These are phyloP conservation scores for Dothistroma pini DNA, from an alignment of 2,329 filamentous ascomycete genomes.

Conservation along the genomic window DNA sequence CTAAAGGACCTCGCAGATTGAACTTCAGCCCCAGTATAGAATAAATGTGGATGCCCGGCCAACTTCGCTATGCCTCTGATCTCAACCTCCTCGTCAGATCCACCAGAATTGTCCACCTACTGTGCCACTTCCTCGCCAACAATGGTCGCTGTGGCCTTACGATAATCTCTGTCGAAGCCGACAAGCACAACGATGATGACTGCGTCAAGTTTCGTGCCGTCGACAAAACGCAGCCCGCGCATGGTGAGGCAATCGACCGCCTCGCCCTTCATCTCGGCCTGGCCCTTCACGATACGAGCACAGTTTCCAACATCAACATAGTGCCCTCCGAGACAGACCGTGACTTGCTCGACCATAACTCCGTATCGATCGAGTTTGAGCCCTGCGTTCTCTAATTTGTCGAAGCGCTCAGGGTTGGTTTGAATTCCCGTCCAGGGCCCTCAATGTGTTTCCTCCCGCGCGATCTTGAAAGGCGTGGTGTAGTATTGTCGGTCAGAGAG, in stretches of 20 bases:
- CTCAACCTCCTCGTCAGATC: conserved; percentile 48
- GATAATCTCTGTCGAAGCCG: conserved; percentile 45
- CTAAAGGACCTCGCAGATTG: conserved; percentile 48
- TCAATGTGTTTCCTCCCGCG: conserved; percentile 33
- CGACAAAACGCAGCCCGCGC: conserved; percentile 42
- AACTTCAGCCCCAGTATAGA: conserved; percentile 46
- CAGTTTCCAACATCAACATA: conserved; percentile 48
- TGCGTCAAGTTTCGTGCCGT: conserved; percentile 42
- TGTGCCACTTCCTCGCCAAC: conserved; percentile 43
- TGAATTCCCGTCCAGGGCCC: conserved; percentile 29
- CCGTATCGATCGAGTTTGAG: conserved; percentile 42
- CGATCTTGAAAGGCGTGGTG: conserved; percentile 31
- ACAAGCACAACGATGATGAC: conserved; percentile 49
- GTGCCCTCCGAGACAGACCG: conserved; percentile 45
- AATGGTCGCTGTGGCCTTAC: conserved; percentile 37
- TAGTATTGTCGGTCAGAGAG: conserved; percentile 24
- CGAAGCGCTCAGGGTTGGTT: conserved; percentile 38
- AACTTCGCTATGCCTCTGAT: conserved; percentile 42
- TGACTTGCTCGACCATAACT: conserved; percentile 39
- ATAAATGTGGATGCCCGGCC: conserved; percentile 39
- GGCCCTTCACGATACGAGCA: conserved; percentile 41
- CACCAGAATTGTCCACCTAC: conserved; percentile 44
- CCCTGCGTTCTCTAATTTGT: conserved; percentile 41
- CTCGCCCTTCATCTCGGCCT: conserved; percentile 45
- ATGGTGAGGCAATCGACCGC: conserved; percentile 37